Evolutionary conservation across 2,329 filamentous ascomycete species (phyloP).

Genomic region (Phyllosticta capitalensis): DNA sequence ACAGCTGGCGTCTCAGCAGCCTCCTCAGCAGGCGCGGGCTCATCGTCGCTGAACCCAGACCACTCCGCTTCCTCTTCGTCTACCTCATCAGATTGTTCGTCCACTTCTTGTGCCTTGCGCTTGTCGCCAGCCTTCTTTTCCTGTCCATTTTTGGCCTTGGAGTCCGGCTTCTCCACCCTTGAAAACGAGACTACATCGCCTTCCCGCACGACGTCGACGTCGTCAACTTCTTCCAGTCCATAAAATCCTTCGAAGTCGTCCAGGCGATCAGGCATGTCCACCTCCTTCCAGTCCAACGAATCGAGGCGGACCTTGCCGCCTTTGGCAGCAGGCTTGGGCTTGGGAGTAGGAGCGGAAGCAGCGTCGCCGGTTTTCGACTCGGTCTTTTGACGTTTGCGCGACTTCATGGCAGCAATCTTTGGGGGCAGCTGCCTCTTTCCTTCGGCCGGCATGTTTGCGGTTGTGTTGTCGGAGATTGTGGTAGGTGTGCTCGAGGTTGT

Average conservation of each 20-base stretch:
- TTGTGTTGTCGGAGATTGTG: not conserved
- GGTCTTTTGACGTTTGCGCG: conserved; percentile 31
- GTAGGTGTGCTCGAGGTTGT: not conserved
- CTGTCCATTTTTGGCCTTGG: conserved; percentile 13
- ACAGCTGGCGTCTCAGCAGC: conserved; percentile 20
- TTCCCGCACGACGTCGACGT: conserved; percentile 69
- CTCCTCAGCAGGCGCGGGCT: conserved; percentile 26
- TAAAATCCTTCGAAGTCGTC: conserved; percentile 92
- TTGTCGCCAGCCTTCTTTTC: conserved; percentile 19
- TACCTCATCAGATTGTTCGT: conserved; percentile 10
- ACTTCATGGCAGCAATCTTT: conserved; percentile 31
- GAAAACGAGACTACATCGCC: conserved; percentile 39
- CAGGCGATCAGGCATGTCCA: conserved; percentile 62
- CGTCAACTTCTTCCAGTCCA: conserved; percentile 83
- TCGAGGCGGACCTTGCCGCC: conserved; percentile 34
- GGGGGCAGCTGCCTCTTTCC: conserved; percentile 29
- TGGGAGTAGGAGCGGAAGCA: conserved; percentile 11
- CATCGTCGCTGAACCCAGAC: conserved; percentile 22
- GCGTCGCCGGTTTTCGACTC: conserved; percentile 11
- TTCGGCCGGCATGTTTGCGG: conserved; percentile 16
- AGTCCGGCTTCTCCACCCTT: conserved; percentile 17
- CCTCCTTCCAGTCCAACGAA: conserved; percentile 52
- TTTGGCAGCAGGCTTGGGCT: conserved; percentile 11
- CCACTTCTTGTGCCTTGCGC: conserved; percentile 11
- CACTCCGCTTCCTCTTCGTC: conserved; percentile 23